Evolutionary conservation across 768 basidiomycete genomes (phyloP).

Genomic region (Termitomyces sp.): DNA sequence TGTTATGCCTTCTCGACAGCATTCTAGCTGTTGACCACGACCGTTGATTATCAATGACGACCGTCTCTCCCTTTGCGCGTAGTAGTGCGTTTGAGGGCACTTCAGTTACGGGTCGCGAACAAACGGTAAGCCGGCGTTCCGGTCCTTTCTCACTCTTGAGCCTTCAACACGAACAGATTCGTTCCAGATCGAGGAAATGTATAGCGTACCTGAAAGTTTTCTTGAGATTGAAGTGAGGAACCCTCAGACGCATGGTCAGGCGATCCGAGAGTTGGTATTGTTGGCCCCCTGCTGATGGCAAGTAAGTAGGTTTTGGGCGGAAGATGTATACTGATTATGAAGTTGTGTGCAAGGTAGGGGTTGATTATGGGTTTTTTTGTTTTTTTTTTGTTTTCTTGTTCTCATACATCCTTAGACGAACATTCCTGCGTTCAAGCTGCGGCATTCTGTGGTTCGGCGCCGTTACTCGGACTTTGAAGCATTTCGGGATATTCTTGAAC

Average conservation of each 20-base stretch:
- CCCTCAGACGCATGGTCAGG: conserved; percentile 91
- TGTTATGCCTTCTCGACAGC: background rate
- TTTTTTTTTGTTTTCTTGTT: background rate
- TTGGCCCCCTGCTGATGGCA: background rate
- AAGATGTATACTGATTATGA: conserved; percentile 99
- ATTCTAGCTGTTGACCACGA: background rate
- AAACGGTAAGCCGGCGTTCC: conserved; percentile 40
- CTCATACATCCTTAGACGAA: conserved; percentile 72
- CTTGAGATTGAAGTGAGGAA: conserved; percentile 96
- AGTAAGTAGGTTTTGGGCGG: conserved; percentile 74
- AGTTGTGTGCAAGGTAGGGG: conserved; percentile 91
- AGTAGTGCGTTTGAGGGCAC: conserved; percentile 52
- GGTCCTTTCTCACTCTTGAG: conserved; percentile 11
- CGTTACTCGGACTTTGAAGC: conserved; percentile 95
- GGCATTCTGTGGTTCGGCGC: conserved; percentile 82
- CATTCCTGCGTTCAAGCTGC: conserved; percentile 97
- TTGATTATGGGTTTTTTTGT: too few relatives aligned
- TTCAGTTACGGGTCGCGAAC: conserved; percentile 44
- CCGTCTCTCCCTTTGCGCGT: conserved; percentile 60
- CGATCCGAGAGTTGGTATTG: background rate
- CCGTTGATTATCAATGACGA: conserved; percentile 19
- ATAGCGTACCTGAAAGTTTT: conserved; percentile 94
- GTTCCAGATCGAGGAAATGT: conserved; percentile 93
- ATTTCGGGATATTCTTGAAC: conserved; percentile 96
- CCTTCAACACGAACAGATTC: conserved; percentile 21